Conservation (phyloP, 2,329 filamentous ascomycete genomes). For the Westerdykella sp. region DNA sequence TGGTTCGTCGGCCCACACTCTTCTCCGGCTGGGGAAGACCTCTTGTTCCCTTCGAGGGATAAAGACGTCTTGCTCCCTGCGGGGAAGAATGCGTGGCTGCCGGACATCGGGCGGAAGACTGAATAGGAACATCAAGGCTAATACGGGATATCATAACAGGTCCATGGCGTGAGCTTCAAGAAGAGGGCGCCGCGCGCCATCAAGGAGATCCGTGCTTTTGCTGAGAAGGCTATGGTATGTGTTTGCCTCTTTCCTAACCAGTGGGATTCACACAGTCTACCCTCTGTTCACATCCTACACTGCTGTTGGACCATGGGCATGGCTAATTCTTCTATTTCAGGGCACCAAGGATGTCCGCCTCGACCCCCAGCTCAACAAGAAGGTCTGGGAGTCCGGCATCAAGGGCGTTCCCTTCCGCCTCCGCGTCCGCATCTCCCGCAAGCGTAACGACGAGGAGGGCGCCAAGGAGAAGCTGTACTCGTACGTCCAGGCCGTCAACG, state of each 20-base stretch:
- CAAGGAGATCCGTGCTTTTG: constrained; percentile 99
- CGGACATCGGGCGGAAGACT: constrained; percentile 63
- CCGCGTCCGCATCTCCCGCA: constrained; percentile 96
- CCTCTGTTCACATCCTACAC: neutral
- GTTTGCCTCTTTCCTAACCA: neutral
- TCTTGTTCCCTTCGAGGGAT: neutral
- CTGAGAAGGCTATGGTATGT: constrained; percentile 91
- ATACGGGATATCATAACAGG: constrained; percentile 55
- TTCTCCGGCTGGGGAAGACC: neutral
- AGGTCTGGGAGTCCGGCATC: constrained; percentile 98
- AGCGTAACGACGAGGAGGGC: constrained; percentile 99
- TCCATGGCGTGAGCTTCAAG: constrained; percentile 98
- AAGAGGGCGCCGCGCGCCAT: constrained; percentile 97
- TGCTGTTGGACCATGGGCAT: neutral
- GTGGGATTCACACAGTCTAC: neutral
- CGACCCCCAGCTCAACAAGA: constrained; percentile 99
- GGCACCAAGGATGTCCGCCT: constrained; percentile 95
- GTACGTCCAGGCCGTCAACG: constrained; percentile 99
- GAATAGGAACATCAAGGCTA: constrained; percentile 35
- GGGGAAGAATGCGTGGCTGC: neutral
- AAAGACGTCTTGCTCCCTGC: constrained; percentile 38
- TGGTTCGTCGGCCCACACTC: constrained; percentile 30
- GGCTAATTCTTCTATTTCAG: constrained; percentile 45
- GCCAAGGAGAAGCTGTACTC: constrained; percentile 99
- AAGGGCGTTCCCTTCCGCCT: constrained; percentile 98